phyloP scores from a whole-genome alignment of 176 grass and related monocot species.

The Musa acuminata region DNA sequence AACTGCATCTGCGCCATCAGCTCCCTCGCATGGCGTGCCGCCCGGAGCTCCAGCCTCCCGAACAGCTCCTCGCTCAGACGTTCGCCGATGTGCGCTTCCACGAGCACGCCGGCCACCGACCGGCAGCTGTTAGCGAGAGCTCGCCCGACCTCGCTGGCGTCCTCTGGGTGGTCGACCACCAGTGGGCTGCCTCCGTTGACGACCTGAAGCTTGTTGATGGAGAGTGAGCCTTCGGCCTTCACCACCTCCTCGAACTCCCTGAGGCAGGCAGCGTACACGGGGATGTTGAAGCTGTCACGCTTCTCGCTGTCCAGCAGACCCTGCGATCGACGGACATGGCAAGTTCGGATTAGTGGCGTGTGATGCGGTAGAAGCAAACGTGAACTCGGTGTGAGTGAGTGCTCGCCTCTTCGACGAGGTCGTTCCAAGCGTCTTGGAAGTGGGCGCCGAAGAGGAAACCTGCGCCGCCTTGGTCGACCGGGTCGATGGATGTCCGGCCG shows the following conservation, averaged over 20 bases:
- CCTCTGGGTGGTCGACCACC: not conserved
- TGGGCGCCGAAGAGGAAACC: not conserved
- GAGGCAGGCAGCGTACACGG: not conserved
- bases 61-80: conserved; percentile 15
- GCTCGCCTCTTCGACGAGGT: conserved; percentile 3
- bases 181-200: not conserved
- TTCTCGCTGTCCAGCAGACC: not conserved
- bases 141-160: not conserved
- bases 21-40: conserved; percentile 13
- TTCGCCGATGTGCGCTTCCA: conserved; percentile 12
- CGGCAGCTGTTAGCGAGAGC: not conserved
- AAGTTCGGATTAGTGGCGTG: too few species aligned
- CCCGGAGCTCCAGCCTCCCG: conserved; percentile 13
- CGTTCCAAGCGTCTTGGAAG: conserved; percentile 10
- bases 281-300: conserved; percentile 13
- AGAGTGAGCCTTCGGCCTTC: not conserved
- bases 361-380: too few species aligned
- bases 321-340: not conserved
- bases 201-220: not conserved
- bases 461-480: conserved; percentile 1
- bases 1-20: conserved; percentile 22
- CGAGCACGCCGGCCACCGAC: conserved; percentile 4
- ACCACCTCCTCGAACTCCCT: conserved; percentile 8
- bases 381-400: not conserved
- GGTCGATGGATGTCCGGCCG: conserved; percentile 1